These are phyloP conservation scores for Penicillium dipodomyicola DNA, from an alignment of 495 filamentous ascomycete species.

Conservation along the genomic window DNA sequence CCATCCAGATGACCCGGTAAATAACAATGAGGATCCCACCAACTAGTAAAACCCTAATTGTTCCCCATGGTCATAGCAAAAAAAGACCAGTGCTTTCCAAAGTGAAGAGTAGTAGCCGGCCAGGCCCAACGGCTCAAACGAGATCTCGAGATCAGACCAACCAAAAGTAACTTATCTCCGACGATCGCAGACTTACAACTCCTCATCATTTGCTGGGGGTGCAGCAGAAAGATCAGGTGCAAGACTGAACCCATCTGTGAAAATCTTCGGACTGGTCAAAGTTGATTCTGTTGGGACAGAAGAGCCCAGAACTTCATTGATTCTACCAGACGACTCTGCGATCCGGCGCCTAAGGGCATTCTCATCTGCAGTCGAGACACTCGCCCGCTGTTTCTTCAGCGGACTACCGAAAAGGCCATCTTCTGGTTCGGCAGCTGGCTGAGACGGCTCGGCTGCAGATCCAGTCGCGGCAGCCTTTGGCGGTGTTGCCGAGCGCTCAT, in stretches of 20 bases:
- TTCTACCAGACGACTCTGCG: constrained; percentile 40
- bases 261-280: constrained; percentile 5
- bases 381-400: constrained; percentile 77
- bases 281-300: constrained; percentile 9
- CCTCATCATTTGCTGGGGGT: constrained; percentile 31
- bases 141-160: background rate
- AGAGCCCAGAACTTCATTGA: constrained; percentile 35
- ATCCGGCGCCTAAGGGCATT: constrained; percentile 51
- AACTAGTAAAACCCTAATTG: background rate
- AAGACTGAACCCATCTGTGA: constrained; percentile 18
- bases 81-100: constrained; percentile 2
- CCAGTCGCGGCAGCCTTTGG: constrained; percentile 26
- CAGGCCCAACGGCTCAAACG: background rate
- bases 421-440: constrained; percentile 31
- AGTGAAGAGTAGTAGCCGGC: background rate
- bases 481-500: constrained; percentile 42
- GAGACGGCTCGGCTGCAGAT: constrained; percentile 27
- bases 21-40: background rate
- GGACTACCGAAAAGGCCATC: constrained; percentile 68
- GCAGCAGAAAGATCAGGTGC: constrained; percentile 8
- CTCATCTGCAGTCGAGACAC: constrained; percentile 61
- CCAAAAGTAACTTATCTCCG: background rate
- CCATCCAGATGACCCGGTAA: background rate
- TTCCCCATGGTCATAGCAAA: background rate
- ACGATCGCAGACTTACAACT: constrained; percentile 28